Percentiles rank a stretch among this genome's conserved stretches.
Evolutionary conservation across 306 rosid genomes (phyloP).

Genomic region (Rubus parviflorus): DNA sequence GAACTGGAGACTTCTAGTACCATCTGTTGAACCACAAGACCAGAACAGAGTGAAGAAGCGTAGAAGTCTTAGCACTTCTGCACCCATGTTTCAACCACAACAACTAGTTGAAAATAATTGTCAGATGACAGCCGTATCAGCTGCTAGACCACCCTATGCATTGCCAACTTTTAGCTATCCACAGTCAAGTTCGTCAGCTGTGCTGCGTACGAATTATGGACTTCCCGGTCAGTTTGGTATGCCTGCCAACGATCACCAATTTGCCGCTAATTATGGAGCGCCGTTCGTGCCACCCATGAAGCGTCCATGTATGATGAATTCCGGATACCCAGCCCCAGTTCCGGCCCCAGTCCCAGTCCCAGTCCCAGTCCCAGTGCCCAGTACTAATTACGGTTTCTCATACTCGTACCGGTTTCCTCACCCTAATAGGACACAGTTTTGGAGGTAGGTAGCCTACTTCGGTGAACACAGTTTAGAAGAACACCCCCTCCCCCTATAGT

Average conservation of each 20-base stretch:
- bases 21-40: background rate
- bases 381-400: background rate
- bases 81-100: background rate
- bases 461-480: background rate
- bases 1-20: background rate
- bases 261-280: background rate
- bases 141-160: background rate
- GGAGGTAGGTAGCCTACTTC: background rate
- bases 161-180: background rate
- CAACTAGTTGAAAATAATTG: slow-evolving; percentile 5
- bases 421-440: background rate
- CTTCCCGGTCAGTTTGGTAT: slow-evolving; percentile 4
- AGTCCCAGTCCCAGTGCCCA: background rate
- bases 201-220: background rate
- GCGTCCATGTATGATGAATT: background rate
- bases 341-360: background rate
- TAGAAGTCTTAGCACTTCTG: background rate
- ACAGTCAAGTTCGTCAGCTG: background rate
- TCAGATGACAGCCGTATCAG: background rate
- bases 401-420: background rate
- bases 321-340: background rate
- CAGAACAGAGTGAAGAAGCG: slow-evolving; percentile 1
- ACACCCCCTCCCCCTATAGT: background rate
- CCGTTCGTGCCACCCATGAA: background rate
- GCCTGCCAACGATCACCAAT: background rate